These are phyloP conservation scores for Leptodontidium sp. DNA, from an alignment of 2,329 filamentous ascomycete species.

Conservation along the genomic window DNA sequence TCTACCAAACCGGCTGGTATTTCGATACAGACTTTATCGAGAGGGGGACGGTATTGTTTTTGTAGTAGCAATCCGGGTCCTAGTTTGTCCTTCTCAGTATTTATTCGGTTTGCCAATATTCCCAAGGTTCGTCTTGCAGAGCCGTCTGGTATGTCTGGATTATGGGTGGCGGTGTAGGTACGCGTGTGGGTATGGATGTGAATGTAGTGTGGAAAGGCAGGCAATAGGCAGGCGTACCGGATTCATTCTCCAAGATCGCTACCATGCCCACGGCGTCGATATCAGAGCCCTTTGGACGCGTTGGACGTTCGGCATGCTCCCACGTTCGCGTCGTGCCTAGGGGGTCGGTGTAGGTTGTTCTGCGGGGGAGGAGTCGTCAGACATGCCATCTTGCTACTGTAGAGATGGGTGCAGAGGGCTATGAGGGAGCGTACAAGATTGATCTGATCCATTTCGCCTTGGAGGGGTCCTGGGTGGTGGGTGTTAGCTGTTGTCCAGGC, in stretches of 20 bases:
- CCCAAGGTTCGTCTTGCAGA: background rate
- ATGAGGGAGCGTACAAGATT: conserved; percentile 10
- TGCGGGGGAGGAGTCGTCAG: conserved; percentile 41
- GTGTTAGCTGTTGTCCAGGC: background rate
- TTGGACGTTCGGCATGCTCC: conserved; percentile 78
- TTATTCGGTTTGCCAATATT: background rate
- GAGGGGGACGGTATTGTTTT: conserved; percentile 71
- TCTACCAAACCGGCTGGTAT: conserved; percentile 72
- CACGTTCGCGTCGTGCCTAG: conserved; percentile 66
- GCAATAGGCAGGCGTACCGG: conserved; percentile 47
- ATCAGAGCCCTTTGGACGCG: conserved; percentile 65
- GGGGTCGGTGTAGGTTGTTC: conserved; percentile 71
- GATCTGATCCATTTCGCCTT: conserved; percentile 39
- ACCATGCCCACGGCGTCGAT: conserved; percentile 80
- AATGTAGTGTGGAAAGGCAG: no score
- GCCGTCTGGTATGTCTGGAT: no score
- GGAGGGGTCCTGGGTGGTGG: conserved; percentile 6
- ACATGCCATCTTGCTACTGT: background rate
- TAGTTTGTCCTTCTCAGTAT: conserved; percentile 8
- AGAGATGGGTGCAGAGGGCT: background rate
- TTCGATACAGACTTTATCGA: conserved; percentile 67
- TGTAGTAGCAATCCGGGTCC: conserved; percentile 66
- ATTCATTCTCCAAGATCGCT: conserved; percentile 67
- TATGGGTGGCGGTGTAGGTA: no score
- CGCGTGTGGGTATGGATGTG: background rate